These are phyloP conservation scores for Speleostelium caveatum DNA, from an alignment of 78 protist species.

Conservation along the genomic window DNA sequence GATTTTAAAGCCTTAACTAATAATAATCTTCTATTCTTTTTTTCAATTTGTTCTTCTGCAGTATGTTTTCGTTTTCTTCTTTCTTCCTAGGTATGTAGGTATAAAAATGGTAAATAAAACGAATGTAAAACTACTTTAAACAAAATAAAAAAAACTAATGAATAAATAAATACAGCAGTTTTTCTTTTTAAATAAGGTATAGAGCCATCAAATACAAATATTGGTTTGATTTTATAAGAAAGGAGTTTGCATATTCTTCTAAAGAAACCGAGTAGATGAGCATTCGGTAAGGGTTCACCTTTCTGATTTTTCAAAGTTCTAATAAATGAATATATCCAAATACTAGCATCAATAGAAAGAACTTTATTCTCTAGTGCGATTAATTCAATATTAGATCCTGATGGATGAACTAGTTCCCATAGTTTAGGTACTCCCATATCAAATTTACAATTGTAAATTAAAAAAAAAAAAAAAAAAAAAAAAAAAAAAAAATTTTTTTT, in stretches of 20 bases:
- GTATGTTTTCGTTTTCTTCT: constrained; percentile 69
- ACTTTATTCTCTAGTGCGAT: constrained; percentile 3
- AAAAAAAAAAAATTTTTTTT: too few relatives aligned
- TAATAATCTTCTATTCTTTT: constrained; percentile 29
- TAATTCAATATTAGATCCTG: constrained; percentile 36
- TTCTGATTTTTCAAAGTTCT: constrained; percentile 33
- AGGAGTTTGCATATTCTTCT: constrained; percentile 51
- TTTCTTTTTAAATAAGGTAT: constrained; percentile 43
- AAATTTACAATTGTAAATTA: too few relatives aligned
- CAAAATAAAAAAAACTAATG: too few relatives aligned
- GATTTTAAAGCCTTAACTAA: constrained; percentile 30
- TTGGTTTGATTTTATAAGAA: constrained; percentile 31
- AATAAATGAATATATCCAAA: constrained; percentile 61
- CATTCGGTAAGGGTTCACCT: constrained; percentile 58
- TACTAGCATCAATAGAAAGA: constrained; percentile 56
- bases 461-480: too few relatives aligned
- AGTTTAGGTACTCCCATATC: constrained; percentile 76
- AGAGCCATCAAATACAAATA: constrained; percentile 71
- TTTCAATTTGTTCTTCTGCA: constrained; percentile 22
- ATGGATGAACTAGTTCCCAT: constrained; percentile 61
- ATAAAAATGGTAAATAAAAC: neutral
- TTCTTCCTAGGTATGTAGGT: neutral
- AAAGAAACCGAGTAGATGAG: constrained; percentile 64
- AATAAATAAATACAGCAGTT: constrained; percentile 33
- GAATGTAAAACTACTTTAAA: neutral